A percentile compares a stretch with the other conserved stretches of the same genome.
phyloP scores from a whole-genome alignment of 2,329 filamentous ascomycete species.

The Penicillium sp. region DNA sequence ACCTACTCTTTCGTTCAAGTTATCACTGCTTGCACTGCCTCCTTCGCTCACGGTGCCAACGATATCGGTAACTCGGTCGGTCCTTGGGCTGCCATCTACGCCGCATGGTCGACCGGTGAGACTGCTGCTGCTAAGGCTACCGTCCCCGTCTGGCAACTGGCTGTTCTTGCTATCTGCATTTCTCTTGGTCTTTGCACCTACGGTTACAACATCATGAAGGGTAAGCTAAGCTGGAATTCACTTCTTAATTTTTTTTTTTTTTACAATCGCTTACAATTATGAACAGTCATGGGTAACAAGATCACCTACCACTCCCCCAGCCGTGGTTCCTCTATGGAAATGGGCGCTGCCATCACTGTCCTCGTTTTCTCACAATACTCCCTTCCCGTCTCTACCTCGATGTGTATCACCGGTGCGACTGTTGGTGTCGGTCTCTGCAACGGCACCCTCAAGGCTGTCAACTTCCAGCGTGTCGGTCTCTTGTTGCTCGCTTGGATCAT shows the following conservation, averaged over 20 bases:
- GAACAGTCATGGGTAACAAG: constrained; percentile 78
- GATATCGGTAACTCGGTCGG: constrained; percentile 75
- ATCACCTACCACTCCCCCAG: constrained; percentile 70
- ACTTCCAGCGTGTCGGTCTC: constrained; percentile 73
- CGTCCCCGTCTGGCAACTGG: constrained; percentile 77
- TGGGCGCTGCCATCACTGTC: constrained; percentile 77
- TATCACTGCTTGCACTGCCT: constrained; percentile 56
- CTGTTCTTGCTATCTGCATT: constrained; percentile 67
- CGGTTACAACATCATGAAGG: constrained; percentile 85
- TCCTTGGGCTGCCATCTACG: constrained; percentile 72
- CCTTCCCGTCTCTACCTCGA: constrained; percentile 75
- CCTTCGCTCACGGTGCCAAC: constrained; percentile 71
- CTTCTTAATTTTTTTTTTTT: background rate
- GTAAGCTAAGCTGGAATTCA: constrained; percentile 45
- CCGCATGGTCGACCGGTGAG: constrained; percentile 67
- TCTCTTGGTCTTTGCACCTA: constrained; percentile 73
- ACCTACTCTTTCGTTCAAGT: constrained; percentile 59
- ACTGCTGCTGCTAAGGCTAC: constrained; percentile 65
- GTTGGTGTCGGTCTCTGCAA: constrained; percentile 80
- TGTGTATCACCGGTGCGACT: constrained; percentile 81
- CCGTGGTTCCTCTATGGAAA: constrained; percentile 72
- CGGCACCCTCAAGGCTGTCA: constrained; percentile 71
- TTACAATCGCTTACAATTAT: constrained; percentile 18
- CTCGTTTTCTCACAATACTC: constrained; percentile 76
- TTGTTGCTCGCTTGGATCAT: constrained; percentile 69